Base-by-base conservation (phyloP, 345 rosid species). In the Crucihimalaya himalaica region DNA sequence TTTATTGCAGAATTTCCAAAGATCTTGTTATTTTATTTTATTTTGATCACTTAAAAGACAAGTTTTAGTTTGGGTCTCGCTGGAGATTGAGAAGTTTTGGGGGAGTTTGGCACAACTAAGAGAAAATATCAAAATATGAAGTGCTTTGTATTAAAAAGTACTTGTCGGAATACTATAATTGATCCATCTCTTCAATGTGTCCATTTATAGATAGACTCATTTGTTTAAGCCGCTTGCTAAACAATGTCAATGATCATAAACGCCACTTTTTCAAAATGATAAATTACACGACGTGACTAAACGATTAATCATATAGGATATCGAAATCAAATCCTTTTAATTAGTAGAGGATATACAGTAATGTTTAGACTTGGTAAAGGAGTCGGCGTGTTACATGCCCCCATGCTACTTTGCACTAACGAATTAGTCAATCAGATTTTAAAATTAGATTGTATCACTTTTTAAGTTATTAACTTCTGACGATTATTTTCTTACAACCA, bases 281-380 rank as follows among this genome's bases (percentile, higher is more conserved):
- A 46, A 55, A 31, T 66, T 48, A 58, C 53, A 66, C 67, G 53
- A 66, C 78, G 78, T 74, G 78, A 59, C 6, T 13, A 58, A 74
- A 74, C 46, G 78, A 74, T 59, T 74, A 59, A 53, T 34, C 54
- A 21, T 21, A 65, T 27, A 9, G 21, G 29, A 51, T 57, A 57
- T n/a, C 57, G 40, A 58, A 57, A 54, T 25, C 42, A 66, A 47
- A 47, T 66, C 32, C 2, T 8, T 48, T 73, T 25, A 46, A 64
- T n/a, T 54, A 73, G 28, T 43, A 43, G 1, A 43, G 1, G 71
- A 45, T 74, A 66, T 18, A 40, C 54, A 75, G 55, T 60, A 29
- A 60, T 75, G 73, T 75, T 40, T 21, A 60, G 79, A 75, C 73
- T 67, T 75, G 46, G 68, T 67, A 11, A 32, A 66, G 67, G 67